Conservation (phyloP, 139 green algal genomes). For the Pleodorina starrii region DNA sequence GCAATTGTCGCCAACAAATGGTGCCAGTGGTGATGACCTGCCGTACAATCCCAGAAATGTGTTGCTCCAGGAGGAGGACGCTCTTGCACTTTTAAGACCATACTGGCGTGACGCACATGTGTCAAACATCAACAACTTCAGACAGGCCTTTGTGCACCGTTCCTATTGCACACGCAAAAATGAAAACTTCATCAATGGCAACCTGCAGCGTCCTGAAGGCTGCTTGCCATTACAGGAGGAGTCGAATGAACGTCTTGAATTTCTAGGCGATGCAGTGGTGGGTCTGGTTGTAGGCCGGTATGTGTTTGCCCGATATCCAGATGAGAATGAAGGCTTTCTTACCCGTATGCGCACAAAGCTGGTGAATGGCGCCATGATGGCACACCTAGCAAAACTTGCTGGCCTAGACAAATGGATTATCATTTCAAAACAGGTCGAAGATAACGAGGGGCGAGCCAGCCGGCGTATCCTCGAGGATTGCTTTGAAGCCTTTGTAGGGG, state of each 20-base stretch:
- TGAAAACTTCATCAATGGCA: slow-evolving; percentile 1
- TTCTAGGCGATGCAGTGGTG: slow-evolving; percentile 48
- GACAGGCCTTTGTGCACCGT: background rate
- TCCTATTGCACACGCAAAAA: slow-evolving; percentile 48
- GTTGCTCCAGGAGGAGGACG: too few relatives aligned
- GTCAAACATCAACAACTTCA: background rate
- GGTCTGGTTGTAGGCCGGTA: background rate
- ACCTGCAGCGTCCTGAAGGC: background rate
- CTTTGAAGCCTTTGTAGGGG: slow-evolving; percentile 41
- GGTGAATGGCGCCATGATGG: slow-evolving; percentile 33
- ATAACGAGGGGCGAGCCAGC: background rate
- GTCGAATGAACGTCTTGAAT: slow-evolving; percentile 46
- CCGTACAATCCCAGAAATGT: too few relatives aligned
- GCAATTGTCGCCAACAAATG: too few relatives aligned
- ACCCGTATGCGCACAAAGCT: slow-evolving; percentile 51
- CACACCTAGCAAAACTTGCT: background rate
- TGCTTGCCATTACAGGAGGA: slow-evolving; percentile 17
- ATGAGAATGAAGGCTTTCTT: slow-evolving; percentile 51
- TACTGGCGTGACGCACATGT: background rate
- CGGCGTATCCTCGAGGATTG: slow-evolving; percentile 29
- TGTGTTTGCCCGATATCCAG: slow-evolving; percentile 31
- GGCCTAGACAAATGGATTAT: background rate
- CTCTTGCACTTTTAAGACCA: too few relatives aligned
- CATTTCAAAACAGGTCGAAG: background rate
- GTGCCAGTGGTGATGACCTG: too few relatives aligned